phyloP scores from a whole-genome alignment of 352 stramenopile genomes.

The Aphanomyces stellatus region DNA sequence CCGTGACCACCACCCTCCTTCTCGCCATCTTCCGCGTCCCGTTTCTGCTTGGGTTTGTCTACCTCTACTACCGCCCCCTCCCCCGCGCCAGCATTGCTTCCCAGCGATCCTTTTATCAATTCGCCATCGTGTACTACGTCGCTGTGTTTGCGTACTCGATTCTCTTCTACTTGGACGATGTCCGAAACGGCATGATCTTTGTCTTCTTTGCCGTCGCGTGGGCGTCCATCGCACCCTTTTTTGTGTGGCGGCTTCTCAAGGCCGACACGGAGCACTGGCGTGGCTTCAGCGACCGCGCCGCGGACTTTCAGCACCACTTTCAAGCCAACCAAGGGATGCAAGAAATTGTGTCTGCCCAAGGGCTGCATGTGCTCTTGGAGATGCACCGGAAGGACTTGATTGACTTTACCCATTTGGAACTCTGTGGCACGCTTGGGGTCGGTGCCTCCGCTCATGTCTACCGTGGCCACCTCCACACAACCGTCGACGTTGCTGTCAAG shows the following conservation, averaged over 20 bases:
- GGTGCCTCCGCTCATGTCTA: conserved; percentile 57
- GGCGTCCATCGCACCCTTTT: conserved; percentile 41
- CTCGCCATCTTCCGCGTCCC: conserved; percentile 29
- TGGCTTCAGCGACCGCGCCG: conserved; percentile 45
- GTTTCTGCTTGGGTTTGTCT: conserved; percentile 34
- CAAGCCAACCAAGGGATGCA: conserved; percentile 26
- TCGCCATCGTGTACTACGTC: conserved; percentile 35
- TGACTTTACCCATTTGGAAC: conserved; percentile 44
- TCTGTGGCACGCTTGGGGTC: conserved; percentile 38
- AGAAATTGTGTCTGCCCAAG: conserved; percentile 44
- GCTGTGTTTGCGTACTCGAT: no score
- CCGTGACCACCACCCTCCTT: conserved; percentile 28
- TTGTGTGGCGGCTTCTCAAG: conserved; percentile 58
- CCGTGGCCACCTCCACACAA: conserved; percentile 42
- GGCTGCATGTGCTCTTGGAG: conserved; percentile 57
- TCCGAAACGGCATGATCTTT: conserved; percentile 29
- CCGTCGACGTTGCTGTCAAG: conserved; percentile 53
- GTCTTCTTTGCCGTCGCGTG: conserved; percentile 37
- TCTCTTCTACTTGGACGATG: conserved; percentile 28
- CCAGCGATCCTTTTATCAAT: conserved; percentile 51
- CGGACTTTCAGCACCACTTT: conserved; percentile 42
- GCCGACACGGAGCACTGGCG: conserved; percentile 68
- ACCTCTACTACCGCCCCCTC: conserved; percentile 33
- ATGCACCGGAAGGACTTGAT: conserved; percentile 60
- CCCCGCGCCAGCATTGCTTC: conserved; percentile 36